Evolutionary conservation across 164 flowering plant species (phyloP).

Genomic region (Aristolochia californica): DNA sequence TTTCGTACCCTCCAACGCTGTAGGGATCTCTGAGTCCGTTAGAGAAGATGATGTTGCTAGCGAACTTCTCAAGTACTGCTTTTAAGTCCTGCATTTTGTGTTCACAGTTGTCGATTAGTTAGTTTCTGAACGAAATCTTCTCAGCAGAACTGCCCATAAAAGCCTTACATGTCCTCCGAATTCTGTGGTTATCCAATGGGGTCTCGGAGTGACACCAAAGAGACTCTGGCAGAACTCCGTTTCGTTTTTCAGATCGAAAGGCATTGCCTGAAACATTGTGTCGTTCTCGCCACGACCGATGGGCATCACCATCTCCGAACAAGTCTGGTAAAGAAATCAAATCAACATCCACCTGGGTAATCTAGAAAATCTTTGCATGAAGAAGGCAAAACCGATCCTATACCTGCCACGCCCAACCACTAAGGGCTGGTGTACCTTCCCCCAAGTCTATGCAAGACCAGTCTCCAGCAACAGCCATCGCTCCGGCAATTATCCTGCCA

Average conservation of each 20-base stretch:
- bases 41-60: conserved; percentile 73
- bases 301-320: conserved; percentile 59
- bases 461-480: conserved; percentile 9
- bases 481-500: conserved; percentile 22
- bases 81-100: conserved; percentile 39
- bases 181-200: conserved; percentile 58
- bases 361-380: background rate
- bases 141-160: background rate
- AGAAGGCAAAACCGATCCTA: background rate
- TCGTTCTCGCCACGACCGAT: conserved; percentile 30
- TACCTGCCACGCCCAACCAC: conserved; percentile 14
- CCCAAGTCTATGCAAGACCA: conserved; percentile 9
- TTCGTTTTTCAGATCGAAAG: conserved; percentile 23
- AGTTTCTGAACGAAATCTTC: background rate
- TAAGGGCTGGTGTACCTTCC: background rate
- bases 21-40: conserved; percentile 70
- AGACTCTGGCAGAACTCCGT: conserved; percentile 13
- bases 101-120: background rate
- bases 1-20: conserved; percentile 57
- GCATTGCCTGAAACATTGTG: conserved; percentile 37
- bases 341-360: background rate
- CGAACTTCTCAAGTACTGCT: conserved; percentile 37
- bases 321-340: conserved; percentile 20
- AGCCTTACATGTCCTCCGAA: conserved; percentile 52
- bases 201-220: conserved; percentile 47